Evolutionary conservation across 2,329 filamentous ascomycete species (phyloP).

Genomic region (Colletotrichum sp.): DNA sequence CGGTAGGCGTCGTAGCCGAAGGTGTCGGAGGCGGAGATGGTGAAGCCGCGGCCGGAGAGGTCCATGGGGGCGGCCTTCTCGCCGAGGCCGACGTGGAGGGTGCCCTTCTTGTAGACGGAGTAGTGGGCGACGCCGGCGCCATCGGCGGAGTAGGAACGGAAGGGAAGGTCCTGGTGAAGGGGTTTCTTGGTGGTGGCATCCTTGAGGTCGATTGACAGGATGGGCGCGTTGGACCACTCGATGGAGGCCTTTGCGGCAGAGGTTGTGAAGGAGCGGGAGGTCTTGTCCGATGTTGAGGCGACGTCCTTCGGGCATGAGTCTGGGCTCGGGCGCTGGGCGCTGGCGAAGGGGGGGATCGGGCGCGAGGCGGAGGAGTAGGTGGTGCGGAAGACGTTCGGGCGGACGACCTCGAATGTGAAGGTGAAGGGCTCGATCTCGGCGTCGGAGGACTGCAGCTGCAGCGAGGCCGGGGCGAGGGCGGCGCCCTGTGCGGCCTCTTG

Average conservation of each 20-base stretch:
- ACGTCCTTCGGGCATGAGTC: not conserved
- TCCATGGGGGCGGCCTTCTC: conserved; percentile 79
- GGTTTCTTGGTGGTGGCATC: conserved; percentile 53
- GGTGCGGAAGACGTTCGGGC: conserved; percentile 69
- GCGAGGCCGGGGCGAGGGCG: not conserved
- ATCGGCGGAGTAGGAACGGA: conserved; percentile 70
- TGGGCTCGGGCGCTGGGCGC: conserved; percentile 47
- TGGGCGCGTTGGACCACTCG: conserved; percentile 62
- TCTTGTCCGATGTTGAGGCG: conserved; percentile 33
- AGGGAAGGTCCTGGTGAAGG: conserved; percentile 66
- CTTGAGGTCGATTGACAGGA: conserved; percentile 55
- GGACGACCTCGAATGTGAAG: conserved; percentile 68
- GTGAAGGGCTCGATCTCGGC: conserved; percentile 41
- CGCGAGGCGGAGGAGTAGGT: conserved; percentile 68
- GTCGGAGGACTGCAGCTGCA: conserved; percentile 10
- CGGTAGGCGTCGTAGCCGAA: conserved; percentile 76
- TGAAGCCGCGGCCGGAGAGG: conserved; percentile 69
- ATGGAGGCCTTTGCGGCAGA: conserved; percentile 51
- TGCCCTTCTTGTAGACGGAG: conserved; percentile 63
- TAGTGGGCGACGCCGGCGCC: conserved; percentile 69
- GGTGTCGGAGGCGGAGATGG: conserved; percentile 71
- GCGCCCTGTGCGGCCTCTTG: not conserved
- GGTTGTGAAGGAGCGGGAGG: conserved; percentile 32
- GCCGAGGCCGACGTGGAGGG: conserved; percentile 72
- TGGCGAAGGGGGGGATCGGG: conserved; percentile 69